Base-by-base conservation (phyloP, 2,329 filamentous ascomycete species). In the Cytospora piceicola region DNA sequence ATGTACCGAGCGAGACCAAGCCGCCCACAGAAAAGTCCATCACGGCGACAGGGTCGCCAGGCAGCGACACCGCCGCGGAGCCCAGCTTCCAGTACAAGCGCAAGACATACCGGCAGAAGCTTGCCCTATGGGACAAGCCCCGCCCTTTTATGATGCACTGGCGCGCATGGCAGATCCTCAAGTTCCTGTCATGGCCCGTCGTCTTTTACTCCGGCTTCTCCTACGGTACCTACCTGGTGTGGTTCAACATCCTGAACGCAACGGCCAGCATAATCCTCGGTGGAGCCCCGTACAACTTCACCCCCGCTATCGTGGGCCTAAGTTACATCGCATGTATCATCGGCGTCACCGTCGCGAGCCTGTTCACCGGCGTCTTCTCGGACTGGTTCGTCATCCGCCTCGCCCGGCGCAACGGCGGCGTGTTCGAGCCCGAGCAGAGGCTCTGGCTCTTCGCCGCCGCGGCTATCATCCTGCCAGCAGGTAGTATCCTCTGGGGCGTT, bases 401-500 rank as follows among this genome's bases (percentile, higher is more conserved):
- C 15, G 74, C 73, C 5, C 73, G 74, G 24, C 69, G 65, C 15
- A 75, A 75, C 61, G 69, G 69, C n/a, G 74, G 74, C n/a, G 68
- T 76, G 15, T 77, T 73, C 46, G 74, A 76, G 68, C 65, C 72
- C 1, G 74, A 75, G 55, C 69, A 74, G 53, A 71, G 73, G n/a
- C 70, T 75, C 8, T 75, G 73, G 74, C 68, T 74, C 4, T 74
- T 76, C 39, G 59, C 67, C 4, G 65, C 74, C 1, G 78, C 76
- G 14, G 64, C 79, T 14, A 63, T 84, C 4, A 70, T 83, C 30
- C 74, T 82, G 6, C 80, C 81, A 0, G 76, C 74, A 12, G 78
- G 77, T 0, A 72, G 83, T 4, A 77, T 84, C 49, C 72, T 83
- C 1, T 84, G 82, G 81, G 83, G 83, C 34, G 78, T 84, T 0